Evolutionary conservation across 768 basidiomycete genomes (phyloP).

Genomic region (Suillus occidentalis): DNA sequence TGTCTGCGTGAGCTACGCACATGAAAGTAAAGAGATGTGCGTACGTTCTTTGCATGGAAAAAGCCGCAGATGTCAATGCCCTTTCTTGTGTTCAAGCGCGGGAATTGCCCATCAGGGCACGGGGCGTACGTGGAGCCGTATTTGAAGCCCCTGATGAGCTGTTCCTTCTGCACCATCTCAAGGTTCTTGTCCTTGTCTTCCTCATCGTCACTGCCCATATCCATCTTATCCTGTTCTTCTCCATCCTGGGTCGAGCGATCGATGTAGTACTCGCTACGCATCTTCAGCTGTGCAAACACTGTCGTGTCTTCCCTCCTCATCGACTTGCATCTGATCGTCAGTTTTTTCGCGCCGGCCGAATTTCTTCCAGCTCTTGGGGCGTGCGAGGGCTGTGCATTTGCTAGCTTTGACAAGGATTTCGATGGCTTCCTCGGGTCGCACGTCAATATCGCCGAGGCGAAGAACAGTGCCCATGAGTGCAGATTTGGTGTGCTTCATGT

Average conservation of each 20-base stretch:
- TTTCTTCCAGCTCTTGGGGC: conserved; percentile 80
- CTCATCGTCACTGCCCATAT: conserved; percentile 32
- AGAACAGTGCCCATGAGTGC: conserved; percentile 61
- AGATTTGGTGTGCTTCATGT: conserved; percentile 69
- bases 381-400: conserved; percentile 74
- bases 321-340: conserved; percentile 29
- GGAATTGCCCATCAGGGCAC: conserved; percentile 83
- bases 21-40: conserved; percentile 14
- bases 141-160: conserved; percentile 80
- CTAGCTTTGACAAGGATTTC: conserved; percentile 72
- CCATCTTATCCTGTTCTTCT: conserved; percentile 27
- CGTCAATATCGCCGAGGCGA: conserved; percentile 74
- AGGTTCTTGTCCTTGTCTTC: conserved; percentile 37
- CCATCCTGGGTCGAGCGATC: conserved; percentile 41
- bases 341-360: conserved; percentile 46
- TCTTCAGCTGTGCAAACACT: conserved; percentile 41
- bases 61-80: conserved; percentile 91
- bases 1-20: conserved; percentile 3
- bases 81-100: conserved; percentile 66
- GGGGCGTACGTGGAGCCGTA: conserved; percentile 90
- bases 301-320: conserved; percentile 30
- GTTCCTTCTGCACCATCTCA: conserved; percentile 72
- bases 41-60: conserved; percentile 66
- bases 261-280: conserved; percentile 56
- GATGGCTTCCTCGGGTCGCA: conserved; percentile 67